A percentile compares a stretch with the other conserved stretches of the same genome.
Conservation (phyloP, 2,329 filamentous ascomycete genomes). For the Ophiostoma pallidulum region DNA sequence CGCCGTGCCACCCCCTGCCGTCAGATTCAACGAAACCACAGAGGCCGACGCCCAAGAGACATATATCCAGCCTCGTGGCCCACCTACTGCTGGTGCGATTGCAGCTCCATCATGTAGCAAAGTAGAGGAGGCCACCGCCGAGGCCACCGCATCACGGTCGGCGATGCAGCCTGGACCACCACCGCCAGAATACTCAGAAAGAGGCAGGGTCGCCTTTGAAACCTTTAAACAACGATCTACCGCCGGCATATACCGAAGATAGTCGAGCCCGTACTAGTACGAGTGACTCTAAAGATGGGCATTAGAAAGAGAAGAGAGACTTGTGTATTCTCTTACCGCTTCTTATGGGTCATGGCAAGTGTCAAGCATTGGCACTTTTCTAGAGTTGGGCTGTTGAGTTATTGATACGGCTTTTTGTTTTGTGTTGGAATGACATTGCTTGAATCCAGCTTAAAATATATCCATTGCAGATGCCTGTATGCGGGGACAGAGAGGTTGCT, state of each 20-base stretch:
- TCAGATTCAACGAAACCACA: neutral
- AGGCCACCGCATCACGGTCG: constrained; percentile 20
- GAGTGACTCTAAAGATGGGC: constrained; percentile 20
- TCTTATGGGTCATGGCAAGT: no score
- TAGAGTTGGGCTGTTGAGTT: constrained; percentile 7
- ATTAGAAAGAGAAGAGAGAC: neutral
- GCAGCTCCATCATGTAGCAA: constrained; percentile 8
- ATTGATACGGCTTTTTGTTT: no score
- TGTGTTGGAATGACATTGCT: no score
- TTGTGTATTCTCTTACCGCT: no score
- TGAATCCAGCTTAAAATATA: no score
- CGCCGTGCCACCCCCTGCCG: no score
- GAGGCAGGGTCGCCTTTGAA: neutral
- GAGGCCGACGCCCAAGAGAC: constrained; percentile 12
- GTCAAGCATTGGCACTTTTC: neutral
- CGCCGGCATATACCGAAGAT: constrained; percentile 24
- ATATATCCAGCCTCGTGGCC: constrained; percentile 4
- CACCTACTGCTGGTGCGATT: neutral
- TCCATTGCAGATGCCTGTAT: no score
- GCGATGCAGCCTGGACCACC: constrained; percentile 14
- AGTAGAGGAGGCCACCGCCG: constrained; percentile 13
- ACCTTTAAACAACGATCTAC: constrained; percentile 16
- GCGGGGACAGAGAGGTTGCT: no score
- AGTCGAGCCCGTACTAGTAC: constrained; percentile 13
- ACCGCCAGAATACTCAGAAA: constrained; percentile 21